Evolutionary conservation across 306 rosid species (phyloP).

Genomic region (Rubus idaeus): DNA sequence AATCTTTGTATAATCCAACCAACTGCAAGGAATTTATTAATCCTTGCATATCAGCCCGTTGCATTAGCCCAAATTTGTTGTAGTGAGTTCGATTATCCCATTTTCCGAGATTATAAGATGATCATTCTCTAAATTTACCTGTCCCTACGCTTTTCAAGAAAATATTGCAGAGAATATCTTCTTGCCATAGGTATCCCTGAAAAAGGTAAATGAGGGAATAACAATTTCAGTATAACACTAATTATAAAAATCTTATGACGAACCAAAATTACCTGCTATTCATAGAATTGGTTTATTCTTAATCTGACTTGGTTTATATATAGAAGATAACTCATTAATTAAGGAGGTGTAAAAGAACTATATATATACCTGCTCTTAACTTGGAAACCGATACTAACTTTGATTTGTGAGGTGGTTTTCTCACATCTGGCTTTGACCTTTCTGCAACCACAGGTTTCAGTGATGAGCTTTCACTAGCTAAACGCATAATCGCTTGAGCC

Average conservation of each 20-base stretch:
- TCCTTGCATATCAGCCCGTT: no score
- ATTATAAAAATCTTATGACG: background rate
- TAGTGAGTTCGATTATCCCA: background rate
- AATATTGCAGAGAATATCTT: slow-evolving; percentile 30
- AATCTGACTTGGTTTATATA: no score
- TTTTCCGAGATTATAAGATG: background rate
- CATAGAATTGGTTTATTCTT: background rate
- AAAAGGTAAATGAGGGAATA: background rate
- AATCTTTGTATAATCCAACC: no score
- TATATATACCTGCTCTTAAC: slow-evolving; percentile 13
- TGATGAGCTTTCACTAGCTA: slow-evolving; percentile 18
- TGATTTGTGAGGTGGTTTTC: background rate
- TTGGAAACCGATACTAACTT: slow-evolving; percentile 2
- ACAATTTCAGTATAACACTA: background rate
- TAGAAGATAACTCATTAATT: background rate
- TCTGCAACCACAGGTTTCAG: slow-evolving; percentile 3
- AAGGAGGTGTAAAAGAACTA: background rate
- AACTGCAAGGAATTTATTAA: no score
- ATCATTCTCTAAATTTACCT: slow-evolving; percentile 13
- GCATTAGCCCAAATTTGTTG: no score
- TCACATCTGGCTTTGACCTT: background rate
- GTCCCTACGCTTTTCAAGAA: slow-evolving; percentile 32
- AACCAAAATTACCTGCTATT: background rate
- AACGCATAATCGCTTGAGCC: slow-evolving; percentile 28
- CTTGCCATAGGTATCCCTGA: slow-evolving; percentile 35